phyloP scores from a whole-genome alignment of 192 early-diverging fungal species.

The Phycomyces blakesleeanus region DNA sequence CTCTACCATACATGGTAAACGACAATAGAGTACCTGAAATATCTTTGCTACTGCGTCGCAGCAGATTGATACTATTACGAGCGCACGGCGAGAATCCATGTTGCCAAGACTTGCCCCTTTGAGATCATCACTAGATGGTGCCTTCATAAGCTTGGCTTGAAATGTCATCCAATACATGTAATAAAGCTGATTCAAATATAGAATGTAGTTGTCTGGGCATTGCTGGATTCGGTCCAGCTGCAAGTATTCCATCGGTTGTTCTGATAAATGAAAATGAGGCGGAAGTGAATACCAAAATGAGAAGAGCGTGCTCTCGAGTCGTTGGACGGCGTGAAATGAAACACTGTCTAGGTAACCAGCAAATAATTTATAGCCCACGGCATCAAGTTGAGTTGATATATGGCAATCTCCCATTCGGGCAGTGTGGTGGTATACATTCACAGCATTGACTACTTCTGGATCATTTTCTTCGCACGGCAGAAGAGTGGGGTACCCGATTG shows the following conservation, averaged over 20 bases:
- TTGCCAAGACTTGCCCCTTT: conserved; percentile 6
- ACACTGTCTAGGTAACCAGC: conserved; percentile 13
- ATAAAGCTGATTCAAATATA: conserved; percentile 20
- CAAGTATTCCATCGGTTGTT: conserved; percentile 19
- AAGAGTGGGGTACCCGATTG: conserved; percentile 14
- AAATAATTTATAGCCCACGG: conserved; percentile 13
- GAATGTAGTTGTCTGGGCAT: conserved; percentile 13
- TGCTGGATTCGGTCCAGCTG: conserved; percentile 15
- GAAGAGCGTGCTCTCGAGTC: conserved; percentile 13
- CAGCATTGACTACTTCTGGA: conserved; percentile 14
- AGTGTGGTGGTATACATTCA: conserved; percentile 13
- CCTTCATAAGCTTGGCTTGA: conserved; percentile 17
- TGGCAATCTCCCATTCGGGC: conserved; percentile 11
- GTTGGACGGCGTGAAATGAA: conserved; percentile 5
- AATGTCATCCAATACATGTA: conserved; percentile 23
- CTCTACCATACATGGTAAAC: conserved; percentile 16
- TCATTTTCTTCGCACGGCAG: conserved; percentile 7
- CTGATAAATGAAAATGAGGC: conserved; percentile 5
- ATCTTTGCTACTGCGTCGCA: conserved; percentile 20
- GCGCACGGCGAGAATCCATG: conserved; percentile 10
- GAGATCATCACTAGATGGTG: conserved; percentile 11
- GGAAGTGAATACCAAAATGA: conserved; percentile 18
- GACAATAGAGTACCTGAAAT: conserved; percentile 11
- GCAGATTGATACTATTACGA: conserved; percentile 20
- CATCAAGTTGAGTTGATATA: conserved; percentile 6